Conservation (phyloP, 2,329 filamentous ascomycete genomes). For the Colletotrichum sojae region DNA sequence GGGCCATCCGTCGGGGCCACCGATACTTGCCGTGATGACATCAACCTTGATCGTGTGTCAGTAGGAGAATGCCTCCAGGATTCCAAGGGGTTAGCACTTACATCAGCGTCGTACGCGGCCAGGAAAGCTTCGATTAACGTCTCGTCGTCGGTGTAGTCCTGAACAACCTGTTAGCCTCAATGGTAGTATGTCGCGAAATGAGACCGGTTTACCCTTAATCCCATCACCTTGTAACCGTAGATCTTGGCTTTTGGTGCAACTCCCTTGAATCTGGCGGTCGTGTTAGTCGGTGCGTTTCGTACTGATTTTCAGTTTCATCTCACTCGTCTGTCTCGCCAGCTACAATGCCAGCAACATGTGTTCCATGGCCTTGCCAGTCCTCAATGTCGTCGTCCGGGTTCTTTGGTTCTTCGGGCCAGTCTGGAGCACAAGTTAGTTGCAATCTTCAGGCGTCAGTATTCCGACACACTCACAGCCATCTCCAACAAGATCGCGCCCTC, state of each 20-base stretch:
- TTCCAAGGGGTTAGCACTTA: neutral
- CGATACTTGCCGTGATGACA: slow-evolving; percentile 47
- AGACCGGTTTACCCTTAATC: neutral
- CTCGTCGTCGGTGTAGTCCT: slow-evolving; percentile 36
- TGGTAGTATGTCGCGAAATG: neutral
- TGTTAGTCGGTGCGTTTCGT: neutral
- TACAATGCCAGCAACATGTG: slow-evolving; percentile 52
- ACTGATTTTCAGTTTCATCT: neutral
- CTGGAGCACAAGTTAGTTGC: neutral
- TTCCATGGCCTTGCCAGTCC: slow-evolving; percentile 54
- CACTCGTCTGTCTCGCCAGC: slow-evolving; percentile 35
- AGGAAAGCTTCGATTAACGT: slow-evolving; percentile 38
- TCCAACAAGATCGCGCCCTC: slow-evolving; percentile 26
- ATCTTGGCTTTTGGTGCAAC: slow-evolving; percentile 34
- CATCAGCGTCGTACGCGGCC: slow-evolving; percentile 26
- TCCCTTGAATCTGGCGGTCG: slow-evolving; percentile 10
- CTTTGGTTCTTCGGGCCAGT: slow-evolving; percentile 44
- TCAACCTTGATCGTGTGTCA: slow-evolving; percentile 33
- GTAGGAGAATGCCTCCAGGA: neutral
- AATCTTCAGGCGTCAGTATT: slow-evolving; percentile 38
- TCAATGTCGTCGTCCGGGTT: slow-evolving; percentile 53
- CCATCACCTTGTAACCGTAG: slow-evolving; percentile 37
- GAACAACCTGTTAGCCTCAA: neutral
- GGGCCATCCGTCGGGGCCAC: slow-evolving; percentile 42
- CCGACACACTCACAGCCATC: slow-evolving; percentile 39